phyloP scores from a whole-genome alignment of 805 yeast species.

The Metschnikowia anglica region DNA sequence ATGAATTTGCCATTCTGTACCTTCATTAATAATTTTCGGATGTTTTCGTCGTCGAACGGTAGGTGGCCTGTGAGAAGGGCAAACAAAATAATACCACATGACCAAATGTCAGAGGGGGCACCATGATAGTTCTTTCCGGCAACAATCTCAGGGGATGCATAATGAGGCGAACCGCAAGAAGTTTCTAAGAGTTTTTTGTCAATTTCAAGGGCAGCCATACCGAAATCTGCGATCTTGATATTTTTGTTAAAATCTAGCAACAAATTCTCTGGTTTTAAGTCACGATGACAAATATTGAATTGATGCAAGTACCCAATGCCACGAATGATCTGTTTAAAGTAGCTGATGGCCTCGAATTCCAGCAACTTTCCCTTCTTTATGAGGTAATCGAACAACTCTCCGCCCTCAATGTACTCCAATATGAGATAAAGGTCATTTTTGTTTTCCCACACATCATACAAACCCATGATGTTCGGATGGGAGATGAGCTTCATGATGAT shows the following conservation, averaged over 20 bases:
- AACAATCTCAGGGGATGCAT: constrained; percentile 97
- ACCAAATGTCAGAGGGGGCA: constrained; percentile 96
- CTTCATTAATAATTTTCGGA: constrained; percentile 78
- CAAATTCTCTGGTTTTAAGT: constrained; percentile 78
- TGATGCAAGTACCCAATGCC: constrained; percentile 86
- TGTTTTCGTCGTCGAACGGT: constrained; percentile 96
- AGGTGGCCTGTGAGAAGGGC: constrained; percentile 92
- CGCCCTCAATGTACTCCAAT: constrained; percentile 94
- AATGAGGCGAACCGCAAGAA: constrained; percentile 97
- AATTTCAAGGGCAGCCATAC: constrained; percentile 97
- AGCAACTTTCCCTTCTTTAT: constrained; percentile 86
- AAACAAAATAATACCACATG: constrained; percentile 92
- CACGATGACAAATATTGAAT: constrained; percentile 85
- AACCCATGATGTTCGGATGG: constrained; percentile 74
- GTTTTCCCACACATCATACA: constrained; percentile 87
- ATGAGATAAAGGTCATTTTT: constrained; percentile 81
- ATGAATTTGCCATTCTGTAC: constrained; percentile 87
- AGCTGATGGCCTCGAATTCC: constrained; percentile 85
- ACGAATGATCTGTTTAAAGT: constrained; percentile 80
- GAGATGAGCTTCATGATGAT: constrained; percentile 79
- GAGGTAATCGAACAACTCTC: constrained; percentile 89
- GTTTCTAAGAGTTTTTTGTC: constrained; percentile 83
- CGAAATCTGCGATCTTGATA: constrained; percentile 96
- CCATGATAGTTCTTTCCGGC: constrained; percentile 95
- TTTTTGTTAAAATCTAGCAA: constrained; percentile 78